These are phyloP conservation scores for Diplocarpon rosae DNA, from an alignment of 2,329 filamentous ascomycete species.

Conservation along the genomic window DNA sequence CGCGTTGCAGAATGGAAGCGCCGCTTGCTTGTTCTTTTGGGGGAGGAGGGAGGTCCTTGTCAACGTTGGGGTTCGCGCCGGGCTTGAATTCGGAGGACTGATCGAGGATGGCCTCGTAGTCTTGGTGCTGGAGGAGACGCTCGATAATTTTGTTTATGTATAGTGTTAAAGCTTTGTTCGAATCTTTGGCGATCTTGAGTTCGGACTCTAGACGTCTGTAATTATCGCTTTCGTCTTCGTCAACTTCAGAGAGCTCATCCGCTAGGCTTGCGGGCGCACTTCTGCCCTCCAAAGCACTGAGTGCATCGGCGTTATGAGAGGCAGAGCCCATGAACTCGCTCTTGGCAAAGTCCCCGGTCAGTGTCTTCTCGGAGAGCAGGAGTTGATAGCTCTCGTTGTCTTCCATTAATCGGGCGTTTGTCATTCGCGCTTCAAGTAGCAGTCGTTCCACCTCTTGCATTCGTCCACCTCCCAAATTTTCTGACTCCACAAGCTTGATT, in stretches of 20 bases:
- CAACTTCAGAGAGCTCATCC: constrained; percentile 72
- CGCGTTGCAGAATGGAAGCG: constrained; percentile 46
- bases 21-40: constrained; percentile 36
- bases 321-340: constrained; percentile 62
- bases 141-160: constrained; percentile 99
- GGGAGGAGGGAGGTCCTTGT: constrained; percentile 77
- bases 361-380: constrained; percentile 84
- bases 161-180: constrained; percentile 92
- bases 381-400: constrained; percentile 98
- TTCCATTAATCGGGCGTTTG: constrained; percentile 92
- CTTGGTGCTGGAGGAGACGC: constrained; percentile 82
- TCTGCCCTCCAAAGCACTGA: constrained; percentile 52
- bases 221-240: constrained; percentile 48
- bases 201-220: constrained; percentile 67
- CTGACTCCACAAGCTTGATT: constrained; percentile 88
- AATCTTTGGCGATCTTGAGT: constrained; percentile 69
- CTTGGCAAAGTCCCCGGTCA: constrained; percentile 85
- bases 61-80: constrained; percentile 29
- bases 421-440: constrained; percentile 86
- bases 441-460: constrained; percentile 84
- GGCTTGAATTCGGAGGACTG: constrained; percentile 56
- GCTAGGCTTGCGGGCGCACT: constrained; percentile 55
- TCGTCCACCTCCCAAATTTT: constrained; percentile 82
- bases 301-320: constrained; percentile 49
- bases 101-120: constrained; percentile 88